Evolutionary conservation across 176 grass and related monocot species (phyloP), one percentile per base, ranked within the genome.

Genomic region (Zea luxurians): DNA sequence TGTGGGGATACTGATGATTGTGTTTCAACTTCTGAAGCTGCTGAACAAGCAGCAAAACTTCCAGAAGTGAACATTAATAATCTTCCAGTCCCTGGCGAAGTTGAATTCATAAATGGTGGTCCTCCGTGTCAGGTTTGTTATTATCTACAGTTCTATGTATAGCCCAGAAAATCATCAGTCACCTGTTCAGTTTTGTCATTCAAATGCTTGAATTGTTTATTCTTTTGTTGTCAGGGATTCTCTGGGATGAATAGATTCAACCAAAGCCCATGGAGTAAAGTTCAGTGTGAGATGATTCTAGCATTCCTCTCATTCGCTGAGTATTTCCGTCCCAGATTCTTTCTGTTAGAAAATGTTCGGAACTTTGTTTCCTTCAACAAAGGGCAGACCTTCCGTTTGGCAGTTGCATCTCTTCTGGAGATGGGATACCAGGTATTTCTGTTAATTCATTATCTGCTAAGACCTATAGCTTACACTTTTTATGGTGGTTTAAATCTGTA

Each of bases 231-330:
- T 63, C 89, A 99, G 96, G 96, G 96, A 6, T 99, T 99, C 82
- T 99, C 92, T 80, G 92, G 96, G 70, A 99, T 99, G 96, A 99
- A 99, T 52, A 90, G 96, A 82, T 99, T 99, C 83, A 99, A 91
- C 61, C 90, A 91, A 84, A 95, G 92, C 69, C 88, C 92, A 71
- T 99, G 92, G 96, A 99, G 96, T 85, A 99, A 99, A 88, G 96
- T 99, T 68, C 96, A 99, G 42, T 96, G 92, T 4, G 96, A 99
- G 79, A 96, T 99, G 96, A 99, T 99, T 83, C 83, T 99, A 83
- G 96, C 96, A 71, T 99, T 99, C 78, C 67, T 99, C 48, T 93
- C 96, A 70, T 99, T 99, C 45, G 92, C 86, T 5, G 96, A 99
- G 75, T 99, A 93, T 90, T 99, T 99, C 76, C 80, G 88, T 15